Conservation (phyloP, 2,329 filamentous ascomycete species). For the Calonectria crousiana region DNA sequence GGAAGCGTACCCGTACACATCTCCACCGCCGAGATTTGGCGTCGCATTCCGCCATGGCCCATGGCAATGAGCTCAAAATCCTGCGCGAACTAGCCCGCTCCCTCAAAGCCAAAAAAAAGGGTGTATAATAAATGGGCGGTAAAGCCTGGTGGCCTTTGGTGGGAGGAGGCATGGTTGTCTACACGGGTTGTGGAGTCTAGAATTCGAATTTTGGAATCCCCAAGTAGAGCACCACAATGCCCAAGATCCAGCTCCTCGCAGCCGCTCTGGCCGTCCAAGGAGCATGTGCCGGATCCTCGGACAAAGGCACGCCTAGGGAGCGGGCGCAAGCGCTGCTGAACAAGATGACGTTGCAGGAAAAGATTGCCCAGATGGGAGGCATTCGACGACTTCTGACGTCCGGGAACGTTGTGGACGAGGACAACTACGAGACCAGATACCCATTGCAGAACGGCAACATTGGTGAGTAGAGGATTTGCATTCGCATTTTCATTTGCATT, state of each 20-base stretch:
- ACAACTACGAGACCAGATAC: constrained; percentile 33
- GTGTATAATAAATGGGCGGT: constrained; percentile 13
- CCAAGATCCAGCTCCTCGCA: constrained; percentile 25
- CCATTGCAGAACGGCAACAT: constrained; percentile 34
- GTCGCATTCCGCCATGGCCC: constrained; percentile 26
- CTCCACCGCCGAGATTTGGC: constrained; percentile 22
- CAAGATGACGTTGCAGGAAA: constrained; percentile 38
- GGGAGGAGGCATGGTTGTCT: neutral
- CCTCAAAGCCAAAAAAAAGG: neutral
- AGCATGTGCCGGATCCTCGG: neutral
- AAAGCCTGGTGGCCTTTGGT: neutral
- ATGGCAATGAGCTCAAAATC: constrained; percentile 24
- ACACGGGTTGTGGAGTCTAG: neutral
- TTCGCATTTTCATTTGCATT: too few species aligned
- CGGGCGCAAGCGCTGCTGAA: constrained; percentile 29
- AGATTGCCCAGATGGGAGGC: constrained; percentile 36
- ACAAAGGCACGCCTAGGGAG: constrained; percentile 24
- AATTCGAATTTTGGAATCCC: neutral
- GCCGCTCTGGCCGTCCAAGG: constrained; percentile 20
- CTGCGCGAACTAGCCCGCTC: neutral
- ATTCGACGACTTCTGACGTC: constrained; percentile 31
- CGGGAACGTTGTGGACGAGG: constrained; percentile 26
- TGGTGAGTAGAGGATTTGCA: constrained; percentile 21
- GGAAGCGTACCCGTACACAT: neutral
- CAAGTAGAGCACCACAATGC: constrained; percentile 12